Evolutionary conservation across 2,329 filamentous ascomycete genomes (phyloP).

Genomic region (Aspergillus sp.): DNA sequence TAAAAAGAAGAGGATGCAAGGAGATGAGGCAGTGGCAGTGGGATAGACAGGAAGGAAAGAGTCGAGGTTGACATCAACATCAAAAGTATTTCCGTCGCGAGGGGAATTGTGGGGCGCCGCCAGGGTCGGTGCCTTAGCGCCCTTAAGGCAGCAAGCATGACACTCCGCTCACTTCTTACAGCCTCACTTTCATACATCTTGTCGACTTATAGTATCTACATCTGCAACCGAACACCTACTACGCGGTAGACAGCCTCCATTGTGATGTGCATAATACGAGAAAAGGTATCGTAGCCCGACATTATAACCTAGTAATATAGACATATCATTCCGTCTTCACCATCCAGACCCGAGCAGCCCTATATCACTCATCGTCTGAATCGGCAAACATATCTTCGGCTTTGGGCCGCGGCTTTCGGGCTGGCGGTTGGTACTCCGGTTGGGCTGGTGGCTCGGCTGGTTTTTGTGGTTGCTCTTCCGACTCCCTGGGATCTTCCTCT

Average conservation of each 20-base stretch:
- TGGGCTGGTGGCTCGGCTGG: constrained; percentile 26
- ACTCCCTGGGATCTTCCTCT: constrained; percentile 29
- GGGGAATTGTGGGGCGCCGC: constrained; percentile 20
- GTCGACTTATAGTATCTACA: no score
- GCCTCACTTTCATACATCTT: neutral
- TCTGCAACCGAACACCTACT: no score
- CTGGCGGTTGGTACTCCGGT: constrained; percentile 33
- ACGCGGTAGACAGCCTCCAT: no score
- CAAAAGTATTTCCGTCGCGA: constrained; percentile 15
- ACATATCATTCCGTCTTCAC: neutral
- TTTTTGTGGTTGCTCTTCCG: constrained; percentile 24
- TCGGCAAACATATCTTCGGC: constrained; percentile 88
- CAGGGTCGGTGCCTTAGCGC: neutral
- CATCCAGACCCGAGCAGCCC: neutral
- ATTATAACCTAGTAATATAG: neutral
- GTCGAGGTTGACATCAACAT: constrained; percentile 19
- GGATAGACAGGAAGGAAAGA: constrained; percentile 10
- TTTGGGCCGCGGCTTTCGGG: constrained; percentile 64
- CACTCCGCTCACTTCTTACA: neutral
- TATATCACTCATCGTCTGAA: constrained; percentile 59
- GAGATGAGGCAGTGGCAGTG: constrained; percentile 11
- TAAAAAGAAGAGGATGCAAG: constrained; percentile 13
- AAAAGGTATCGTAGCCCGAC: neutral
- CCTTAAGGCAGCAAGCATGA: neutral
- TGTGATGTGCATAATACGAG: neutral